Conservation (phyloP, 2,329 filamentous ascomycete genomes). For the Endocalyx cinctus region DNA sequence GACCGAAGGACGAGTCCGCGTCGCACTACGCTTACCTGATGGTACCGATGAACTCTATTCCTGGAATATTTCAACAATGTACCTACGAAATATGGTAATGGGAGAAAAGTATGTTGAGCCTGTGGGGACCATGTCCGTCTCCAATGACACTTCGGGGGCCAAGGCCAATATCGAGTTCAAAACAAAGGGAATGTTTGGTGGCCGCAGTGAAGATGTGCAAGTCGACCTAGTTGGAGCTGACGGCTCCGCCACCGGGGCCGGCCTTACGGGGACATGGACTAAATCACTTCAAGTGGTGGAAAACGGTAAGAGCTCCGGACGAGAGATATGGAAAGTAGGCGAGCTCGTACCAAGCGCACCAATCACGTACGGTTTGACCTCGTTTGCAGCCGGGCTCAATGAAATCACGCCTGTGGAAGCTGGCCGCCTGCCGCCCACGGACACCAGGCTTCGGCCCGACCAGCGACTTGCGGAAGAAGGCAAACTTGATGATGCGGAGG, state of each 20-base stretch:
- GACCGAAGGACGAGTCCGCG: slow-evolving; percentile 79
- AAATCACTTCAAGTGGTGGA: slow-evolving; percentile 62
- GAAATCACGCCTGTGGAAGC: slow-evolving; percentile 80
- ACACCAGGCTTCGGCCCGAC: slow-evolving; percentile 79
- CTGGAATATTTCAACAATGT: slow-evolving; percentile 84
- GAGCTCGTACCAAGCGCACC: slow-evolving; percentile 72
- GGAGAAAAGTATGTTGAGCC: slow-evolving; percentile 98
- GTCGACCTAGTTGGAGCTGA: slow-evolving; percentile 67
- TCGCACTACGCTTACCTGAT: slow-evolving; percentile 64
- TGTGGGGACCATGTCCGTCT: slow-evolving; percentile 80
- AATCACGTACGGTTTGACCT: slow-evolving; percentile 81
- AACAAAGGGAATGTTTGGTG: slow-evolving; percentile 94
- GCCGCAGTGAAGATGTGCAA: slow-evolving; percentile 82
- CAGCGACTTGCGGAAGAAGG: slow-evolving; percentile 81
- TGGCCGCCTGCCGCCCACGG: slow-evolving; percentile 70
- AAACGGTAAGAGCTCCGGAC: slow-evolving; percentile 51
- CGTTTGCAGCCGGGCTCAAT: slow-evolving; percentile 81
- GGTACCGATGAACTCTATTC: slow-evolving; percentile 76
- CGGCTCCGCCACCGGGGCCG: slow-evolving; percentile 61
- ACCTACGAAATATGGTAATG: slow-evolving; percentile 92
- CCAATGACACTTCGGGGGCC: slow-evolving; percentile 77
- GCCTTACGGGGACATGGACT: slow-evolving; percentile 83
- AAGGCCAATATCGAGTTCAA: slow-evolving; percentile 89
- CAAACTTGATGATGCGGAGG: slow-evolving; percentile 77
- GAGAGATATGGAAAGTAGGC: slow-evolving; percentile 75